Base-by-base conservation (phyloP, 495 filamentous ascomycete genomes). In the Acidiella bohemica region DNA sequence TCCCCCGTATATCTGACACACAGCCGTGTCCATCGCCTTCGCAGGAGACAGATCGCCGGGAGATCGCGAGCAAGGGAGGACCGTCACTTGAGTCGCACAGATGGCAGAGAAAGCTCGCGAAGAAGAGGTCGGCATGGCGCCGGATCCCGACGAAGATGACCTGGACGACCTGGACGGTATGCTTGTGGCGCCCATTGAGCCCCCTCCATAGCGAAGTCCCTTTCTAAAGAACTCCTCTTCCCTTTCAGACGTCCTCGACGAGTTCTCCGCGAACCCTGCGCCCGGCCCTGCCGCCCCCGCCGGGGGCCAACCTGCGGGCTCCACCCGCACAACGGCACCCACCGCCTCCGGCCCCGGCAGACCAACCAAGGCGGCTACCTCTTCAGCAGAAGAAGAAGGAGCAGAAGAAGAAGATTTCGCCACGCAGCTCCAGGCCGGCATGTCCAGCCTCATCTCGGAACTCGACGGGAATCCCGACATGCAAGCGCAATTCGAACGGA, bases 111-210 rank as follows among this genome's bases (percentile, higher is more conserved):
- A 46, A 18, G 46, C 42, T 3, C 9, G 36, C 16, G 49, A 59
- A 18, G 21, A 59, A 18, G 21, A 35, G 8, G 39, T 53, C 5
- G 70, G 67, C n/a, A 64, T 73, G 44, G 72, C 69, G 0, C 68
- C 78, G 13, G 82, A 85, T 54, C 80, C 80, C 20, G 81, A 84
- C 46, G 81, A 84, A 56, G 81, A 85, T 57, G 85, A 93, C 54
- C 70, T 93, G 14, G 86, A 93, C 55, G 88, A 95, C 56, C 64
- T 96, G 30, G 88, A 96, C 60, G 88, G 84, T 81, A 54, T n/a
- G n/a, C n/a, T n/a, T n/a, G n/a, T n/a, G n/a, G n/a, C n/a, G n/a
- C n/a, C n/a, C n/a, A n/a, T n/a, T n/a, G n/a, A n/a, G 18, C 4
- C 5, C 2, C 3, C 27, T 8, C 26, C 27, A 13, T 3, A 23